phyloP scores from a whole-genome alignment of 129 eudicot species.

The Helianthus tuberosus region DNA sequence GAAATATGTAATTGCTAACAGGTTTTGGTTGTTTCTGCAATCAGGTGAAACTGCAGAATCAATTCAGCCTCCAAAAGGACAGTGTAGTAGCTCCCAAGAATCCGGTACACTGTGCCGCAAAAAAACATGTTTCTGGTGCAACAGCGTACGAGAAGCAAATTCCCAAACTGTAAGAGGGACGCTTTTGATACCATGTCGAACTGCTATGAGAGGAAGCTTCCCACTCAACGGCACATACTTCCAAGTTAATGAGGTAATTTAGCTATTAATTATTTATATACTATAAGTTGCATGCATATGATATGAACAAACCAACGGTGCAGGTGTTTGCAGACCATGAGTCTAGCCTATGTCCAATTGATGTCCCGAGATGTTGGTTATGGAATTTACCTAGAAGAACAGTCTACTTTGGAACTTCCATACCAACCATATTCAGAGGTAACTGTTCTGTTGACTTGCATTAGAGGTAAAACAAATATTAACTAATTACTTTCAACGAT shows the following conservation, averaged over 20 bases:
- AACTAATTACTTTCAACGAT: constrained; percentile 12
- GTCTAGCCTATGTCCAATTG: constrained; percentile 77
- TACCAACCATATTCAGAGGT: constrained; percentile 89
- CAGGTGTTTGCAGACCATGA: constrained; percentile 98
- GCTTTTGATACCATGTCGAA: constrained; percentile 90
- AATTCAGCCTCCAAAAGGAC: constrained; percentile 71
- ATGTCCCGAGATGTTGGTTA: constrained; percentile 77
- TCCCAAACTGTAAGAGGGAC: constrained; percentile 86
- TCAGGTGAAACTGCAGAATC: constrained; percentile 86
- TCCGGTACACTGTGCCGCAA: constrained; percentile 54
- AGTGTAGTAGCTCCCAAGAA: constrained; percentile 65
- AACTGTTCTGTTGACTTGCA: not conserved
- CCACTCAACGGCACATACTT: constrained; percentile 95
- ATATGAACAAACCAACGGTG: not conserved
- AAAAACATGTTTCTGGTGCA: constrained; percentile 75
- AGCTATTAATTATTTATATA: not conserved
- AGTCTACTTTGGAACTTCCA: constrained; percentile 87
- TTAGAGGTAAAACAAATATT: not conserved
- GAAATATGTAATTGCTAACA: constrained; percentile 2
- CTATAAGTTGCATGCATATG: too few species aligned
- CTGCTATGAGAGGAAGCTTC: constrained; percentile 97
- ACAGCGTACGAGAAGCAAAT: constrained; percentile 65
- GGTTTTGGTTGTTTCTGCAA: constrained; percentile 11
- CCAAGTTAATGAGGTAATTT: constrained; percentile 90
- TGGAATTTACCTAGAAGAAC: constrained; percentile 85